Base-by-base conservation (phyloP, 75 land plant species). In the Gnetum montanum region DNA sequence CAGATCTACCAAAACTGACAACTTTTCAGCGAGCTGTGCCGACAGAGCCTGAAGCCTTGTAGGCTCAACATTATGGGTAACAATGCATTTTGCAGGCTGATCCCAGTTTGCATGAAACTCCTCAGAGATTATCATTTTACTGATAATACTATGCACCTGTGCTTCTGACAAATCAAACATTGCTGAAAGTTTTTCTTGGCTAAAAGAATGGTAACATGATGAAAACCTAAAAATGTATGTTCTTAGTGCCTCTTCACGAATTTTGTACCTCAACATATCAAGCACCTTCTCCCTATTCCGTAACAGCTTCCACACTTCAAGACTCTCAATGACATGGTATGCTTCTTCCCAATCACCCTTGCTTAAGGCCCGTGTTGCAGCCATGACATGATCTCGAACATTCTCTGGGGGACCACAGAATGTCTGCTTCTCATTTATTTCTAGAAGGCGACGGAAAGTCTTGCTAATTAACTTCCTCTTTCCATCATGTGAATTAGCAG, bases 381-480 rank as follows among this genome's bases (percentile, higher is more conserved):
- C 87, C 91, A 90, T 82, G 12, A 83, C 84, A 72, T 90, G 90
- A 60, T 85, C 96, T 6, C 90, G 64, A 7, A 90, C 90, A 60
- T 86, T 90, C 52, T 90, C 96, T 35, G 96, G 86, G n/a, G 96
- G 96, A 8, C 96, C 96, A 3, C 70, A 74, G 54, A 90, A 85
- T 10, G 82, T 75, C 40, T 79, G 91, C 67, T 78, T 64, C 75
- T 85, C 91, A 59, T 80, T 82, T 41, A 74, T 67, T 38, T 90
- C 96, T 31, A 86, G 70, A 30, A 77, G 65, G 50, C 91, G 65
- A 4, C 90, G 68, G 62, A 90, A 90, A 0, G 81, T 69, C 68
- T 79, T 90, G 54, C 90, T 85, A 18, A 85, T 79, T 47, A 85
- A 66, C 66, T 69, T 85, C 48, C 77, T 75, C 58, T 81, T 85